A percentile compares a stretch with the other conserved stretches of the same genome.
These are phyloP conservation scores for Acidomyces sp. DNA, from an alignment of 495 filamentous ascomycete species.

Conservation along the genomic window DNA sequence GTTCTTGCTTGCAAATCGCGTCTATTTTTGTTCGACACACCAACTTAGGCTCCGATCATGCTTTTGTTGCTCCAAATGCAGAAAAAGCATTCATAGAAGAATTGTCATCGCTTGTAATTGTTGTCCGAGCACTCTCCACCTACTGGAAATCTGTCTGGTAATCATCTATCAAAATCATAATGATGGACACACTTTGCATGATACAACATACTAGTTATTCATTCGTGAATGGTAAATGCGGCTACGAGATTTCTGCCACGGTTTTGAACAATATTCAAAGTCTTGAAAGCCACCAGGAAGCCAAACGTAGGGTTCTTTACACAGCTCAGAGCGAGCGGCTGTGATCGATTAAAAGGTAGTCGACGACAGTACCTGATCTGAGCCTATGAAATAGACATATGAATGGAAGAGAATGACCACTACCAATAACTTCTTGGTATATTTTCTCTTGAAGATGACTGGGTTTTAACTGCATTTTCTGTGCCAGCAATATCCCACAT, in stretches of 20 bases:
- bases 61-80: neutral
- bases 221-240: slow-evolving; percentile 53
- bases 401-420: slow-evolving; percentile 38
- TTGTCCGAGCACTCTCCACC: slow-evolving; percentile 37
- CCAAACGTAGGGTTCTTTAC: slow-evolving; percentile 33
- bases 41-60: neutral
- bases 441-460: slow-evolving; percentile 14
- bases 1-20: neutral
- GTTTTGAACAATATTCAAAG: slow-evolving; percentile 21
- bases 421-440: slow-evolving; percentile 12
- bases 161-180: slow-evolving; percentile 53
- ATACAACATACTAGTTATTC: slow-evolving; percentile 55
- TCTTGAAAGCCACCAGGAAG: slow-evolving; percentile 38
- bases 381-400: slow-evolving; percentile 42
- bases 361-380: slow-evolving; percentile 36
- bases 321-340: slow-evolving; percentile 34
- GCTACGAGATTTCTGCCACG: slow-evolving; percentile 44
- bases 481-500: too few relatives aligned
- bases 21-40: neutral
- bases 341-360: slow-evolving; percentile 50
- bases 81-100: neutral
- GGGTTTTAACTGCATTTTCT: too few relatives aligned
- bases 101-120: neutral
- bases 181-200: slow-evolving; percentile 47
- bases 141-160: slow-evolving; percentile 54